Conservation (phyloP, 331 rosid genomes). For the Malus hybrid region DNA sequence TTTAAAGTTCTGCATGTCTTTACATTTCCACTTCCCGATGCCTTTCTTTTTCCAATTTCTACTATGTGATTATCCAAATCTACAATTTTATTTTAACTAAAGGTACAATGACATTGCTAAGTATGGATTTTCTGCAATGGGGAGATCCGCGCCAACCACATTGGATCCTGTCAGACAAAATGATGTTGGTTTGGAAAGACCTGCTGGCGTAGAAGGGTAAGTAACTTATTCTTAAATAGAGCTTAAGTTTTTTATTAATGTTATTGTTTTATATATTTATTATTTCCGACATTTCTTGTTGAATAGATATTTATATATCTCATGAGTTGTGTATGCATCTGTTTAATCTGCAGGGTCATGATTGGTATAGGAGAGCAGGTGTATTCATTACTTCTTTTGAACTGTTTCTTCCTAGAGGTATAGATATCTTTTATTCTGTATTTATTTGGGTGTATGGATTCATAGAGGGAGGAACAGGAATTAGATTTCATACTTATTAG, state of each 20-base stretch:
- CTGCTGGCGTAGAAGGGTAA: constrained; percentile 79
- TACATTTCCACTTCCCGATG: background rate
- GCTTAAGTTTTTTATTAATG: background rate
- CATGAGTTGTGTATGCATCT: background rate
- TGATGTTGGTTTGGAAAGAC: constrained; percentile 36
- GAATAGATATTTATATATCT: background rate
- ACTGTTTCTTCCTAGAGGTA: constrained; percentile 82
- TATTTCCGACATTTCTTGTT: background rate
- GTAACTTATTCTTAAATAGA: constrained; percentile 4
- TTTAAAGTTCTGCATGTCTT: background rate
- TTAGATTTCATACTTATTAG: background rate
- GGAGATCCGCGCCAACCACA: constrained; percentile 36
- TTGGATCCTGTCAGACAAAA: constrained; percentile 36
- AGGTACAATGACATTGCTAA: constrained; percentile 98
- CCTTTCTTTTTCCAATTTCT: background rate
- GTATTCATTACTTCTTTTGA: constrained; percentile 72
- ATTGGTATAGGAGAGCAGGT: constrained; percentile 77
- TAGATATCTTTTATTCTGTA: background rate
- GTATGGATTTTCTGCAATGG: constrained; percentile 83
- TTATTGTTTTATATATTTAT: background rate
- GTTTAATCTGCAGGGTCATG: constrained; percentile 54
- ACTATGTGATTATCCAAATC: background rate
- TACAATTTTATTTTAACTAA: constrained; percentile 9
- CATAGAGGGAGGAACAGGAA: background rate
- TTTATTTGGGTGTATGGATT: background rate